Evolutionary conservation across 2,329 filamentous ascomycete genomes (phyloP), one percentile per base, ranked within the genome.

Genomic region (Camillea tinctor): DNA sequence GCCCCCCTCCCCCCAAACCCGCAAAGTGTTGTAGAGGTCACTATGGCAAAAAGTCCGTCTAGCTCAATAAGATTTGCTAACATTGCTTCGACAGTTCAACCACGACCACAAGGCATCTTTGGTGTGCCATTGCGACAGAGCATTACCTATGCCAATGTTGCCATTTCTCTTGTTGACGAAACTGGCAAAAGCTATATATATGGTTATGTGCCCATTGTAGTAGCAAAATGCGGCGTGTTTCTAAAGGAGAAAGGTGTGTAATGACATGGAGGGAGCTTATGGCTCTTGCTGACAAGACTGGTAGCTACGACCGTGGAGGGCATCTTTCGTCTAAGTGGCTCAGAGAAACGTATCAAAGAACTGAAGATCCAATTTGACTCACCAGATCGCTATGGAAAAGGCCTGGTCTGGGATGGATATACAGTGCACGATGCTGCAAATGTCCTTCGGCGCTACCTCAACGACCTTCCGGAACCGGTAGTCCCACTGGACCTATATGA

Each of bases 391-490:
- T 99, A 97, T 74, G 95, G 95, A 57, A 99, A 99, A 77, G 95
- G 95, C 17, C 83, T 99, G 23, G 91, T 97, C 69, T 99, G 95
- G 95, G 90, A 92, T 52, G 95, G 95, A 52, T 99, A 97, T 75
- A 99, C 95, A 0, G 95, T 99, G 50, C 95, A 99, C 76, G 95
- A 99, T 82, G 95, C 95, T 23, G 93, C 95, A 70, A 99, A 98
- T 72, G 94, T 99, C 62, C 84, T 99, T 51, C 89, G 95, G 64
- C 88, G 95, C 68, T 99, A 99, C 74, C 87, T 99, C 64, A 98
- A 98, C 75, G 92, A 97, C 72, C 84, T 99, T 1, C 95, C 95
- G 2, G 95, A 99, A 73, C 95, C 95, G 4, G 97, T 99, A 64
- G 95, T 99, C 26, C 95, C 95, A 2, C 81, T 98, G 56, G 91